These are phyloP conservation scores for Suillus subalutaceus DNA, from an alignment of 768 basidiomycete species.

Conservation along the genomic window DNA sequence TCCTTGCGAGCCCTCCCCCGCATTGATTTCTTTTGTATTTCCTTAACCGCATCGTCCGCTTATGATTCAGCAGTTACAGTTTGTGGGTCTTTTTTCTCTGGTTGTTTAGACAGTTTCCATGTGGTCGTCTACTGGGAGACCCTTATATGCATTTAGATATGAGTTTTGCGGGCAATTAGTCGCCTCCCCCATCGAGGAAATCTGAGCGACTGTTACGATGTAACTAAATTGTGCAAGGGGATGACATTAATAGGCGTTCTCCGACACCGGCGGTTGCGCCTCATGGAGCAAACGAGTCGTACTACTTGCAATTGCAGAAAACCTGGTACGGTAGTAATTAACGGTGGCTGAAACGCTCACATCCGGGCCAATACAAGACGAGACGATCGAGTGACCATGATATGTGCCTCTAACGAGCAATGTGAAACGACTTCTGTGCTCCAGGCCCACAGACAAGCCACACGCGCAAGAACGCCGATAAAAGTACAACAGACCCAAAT, in stretches of 20 bases:
- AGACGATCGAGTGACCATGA: not conserved
- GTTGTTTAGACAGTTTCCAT: not conserved
- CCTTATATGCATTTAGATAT: not conserved
- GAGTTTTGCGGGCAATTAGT: not conserved
- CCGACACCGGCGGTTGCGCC: not conserved
- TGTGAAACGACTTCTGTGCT: not conserved
- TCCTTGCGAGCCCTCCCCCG: not conserved
- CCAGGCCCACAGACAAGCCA: not conserved
- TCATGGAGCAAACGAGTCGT: not conserved
- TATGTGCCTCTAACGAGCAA: not conserved
- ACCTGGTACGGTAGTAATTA: not conserved
- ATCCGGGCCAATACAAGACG: not conserved
- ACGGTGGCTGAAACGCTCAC: not conserved
- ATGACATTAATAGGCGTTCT: not conserved
- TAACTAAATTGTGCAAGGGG: not conserved
- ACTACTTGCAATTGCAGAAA: not conserved
- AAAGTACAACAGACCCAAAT: not conserved
- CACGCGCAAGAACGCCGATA: not conserved
- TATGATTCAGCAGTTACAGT: not conserved
- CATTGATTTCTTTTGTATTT: conserved; percentile 1
- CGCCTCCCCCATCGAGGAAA: not conserved
- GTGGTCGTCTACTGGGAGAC: not conserved
- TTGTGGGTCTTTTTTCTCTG: not conserved
- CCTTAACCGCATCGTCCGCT: not conserved
- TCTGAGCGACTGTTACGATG: not conserved